Evolutionary conservation across 371 early-diverging fungal species (phyloP).

Genomic region (Zopfochytrium polystomum): DNA sequence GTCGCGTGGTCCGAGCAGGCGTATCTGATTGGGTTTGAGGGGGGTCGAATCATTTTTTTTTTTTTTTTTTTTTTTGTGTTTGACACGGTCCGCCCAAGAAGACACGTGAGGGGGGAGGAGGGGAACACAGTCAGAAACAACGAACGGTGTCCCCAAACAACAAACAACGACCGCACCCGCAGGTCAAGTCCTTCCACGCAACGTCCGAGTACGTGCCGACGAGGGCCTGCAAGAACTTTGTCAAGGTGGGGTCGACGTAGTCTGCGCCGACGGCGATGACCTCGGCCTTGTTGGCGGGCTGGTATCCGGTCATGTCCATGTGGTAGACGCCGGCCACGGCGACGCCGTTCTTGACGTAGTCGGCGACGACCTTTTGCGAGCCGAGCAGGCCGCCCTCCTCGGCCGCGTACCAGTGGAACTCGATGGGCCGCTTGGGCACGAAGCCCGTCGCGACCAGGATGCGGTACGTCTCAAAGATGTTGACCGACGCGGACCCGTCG

Average conservation of each 20-base stretch:
- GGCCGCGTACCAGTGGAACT: constrained; percentile 84
- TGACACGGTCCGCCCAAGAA: too few relatives aligned
- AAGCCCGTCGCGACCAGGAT: constrained; percentile 64
- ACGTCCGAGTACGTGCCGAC: constrained; percentile 27
- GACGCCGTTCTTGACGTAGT: constrained; percentile 57
- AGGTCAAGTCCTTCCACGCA: not conserved
- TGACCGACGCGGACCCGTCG: constrained; percentile 69
- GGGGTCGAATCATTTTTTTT: too few relatives aligned
- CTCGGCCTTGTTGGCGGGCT: constrained; percentile 29
- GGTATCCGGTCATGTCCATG: constrained; percentile 78
- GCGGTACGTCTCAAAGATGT: constrained; percentile 83
- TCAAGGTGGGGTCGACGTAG: constrained; percentile 67
- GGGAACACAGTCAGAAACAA: too few relatives aligned
- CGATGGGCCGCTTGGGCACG: constrained; percentile 76
- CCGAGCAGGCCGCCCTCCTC: constrained; percentile 58
- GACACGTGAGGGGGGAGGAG: too few relatives aligned
- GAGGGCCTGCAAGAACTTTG: constrained; percentile 55
- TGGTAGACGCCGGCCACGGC: constrained; percentile 68
- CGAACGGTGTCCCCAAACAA: too few relatives aligned
- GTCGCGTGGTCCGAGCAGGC: too few relatives aligned
- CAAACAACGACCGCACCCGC: constrained; percentile 2
- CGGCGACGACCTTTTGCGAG: constrained; percentile 66
- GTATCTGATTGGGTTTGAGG: too few relatives aligned
- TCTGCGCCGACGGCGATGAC: constrained; percentile 81
- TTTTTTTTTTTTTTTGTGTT: too few relatives aligned